A percentile compares a stretch with the other conserved stretches of the same genome.
These are phyloP conservation scores for Diversispora epigaea DNA, from an alignment of 192 early-diverging fungal species.

Conservation along the genomic window DNA sequence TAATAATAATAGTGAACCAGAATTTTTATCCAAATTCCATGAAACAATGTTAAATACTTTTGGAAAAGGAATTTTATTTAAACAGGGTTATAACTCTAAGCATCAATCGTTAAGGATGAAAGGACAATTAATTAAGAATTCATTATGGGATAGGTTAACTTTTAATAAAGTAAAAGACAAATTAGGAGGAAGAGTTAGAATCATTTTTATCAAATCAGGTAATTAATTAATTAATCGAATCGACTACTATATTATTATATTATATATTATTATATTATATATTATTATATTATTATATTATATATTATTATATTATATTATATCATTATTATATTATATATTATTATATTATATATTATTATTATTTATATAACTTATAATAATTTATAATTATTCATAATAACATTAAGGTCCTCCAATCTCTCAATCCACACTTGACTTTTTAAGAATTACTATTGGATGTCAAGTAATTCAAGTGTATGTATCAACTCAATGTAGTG, in stretches of 20 bases:
- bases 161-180: slow-evolving; percentile 46
- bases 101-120: slow-evolving; percentile 28
- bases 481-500: slow-evolving; percentile 39
- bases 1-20: slow-evolving; percentile 30
- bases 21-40: slow-evolving; percentile 34
- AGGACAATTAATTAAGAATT: slow-evolving; percentile 41
- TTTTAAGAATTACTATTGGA: slow-evolving; percentile 62
- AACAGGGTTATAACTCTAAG: slow-evolving; percentile 38
- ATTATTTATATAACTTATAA: no score
- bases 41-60: slow-evolving; percentile 35
- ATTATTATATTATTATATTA: background rate
- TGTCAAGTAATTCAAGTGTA: slow-evolving; percentile 62
- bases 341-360: background rate
- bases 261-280: background rate
- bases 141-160: slow-evolving; percentile 45
- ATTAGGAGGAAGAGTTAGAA: slow-evolving; percentile 44
- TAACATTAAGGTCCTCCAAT: slow-evolving; percentile 6
- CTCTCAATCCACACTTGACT: slow-evolving; percentile 40
- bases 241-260: no score
- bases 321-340: background rate
- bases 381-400: background rate
- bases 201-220: slow-evolving; percentile 38
- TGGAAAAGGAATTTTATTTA: slow-evolving; percentile 43
- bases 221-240: background rate
- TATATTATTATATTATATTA: background rate